Evolutionary conservation across 768 basidiomycete genomes (phyloP).

Genomic region (Calocera viscosa): DNA sequence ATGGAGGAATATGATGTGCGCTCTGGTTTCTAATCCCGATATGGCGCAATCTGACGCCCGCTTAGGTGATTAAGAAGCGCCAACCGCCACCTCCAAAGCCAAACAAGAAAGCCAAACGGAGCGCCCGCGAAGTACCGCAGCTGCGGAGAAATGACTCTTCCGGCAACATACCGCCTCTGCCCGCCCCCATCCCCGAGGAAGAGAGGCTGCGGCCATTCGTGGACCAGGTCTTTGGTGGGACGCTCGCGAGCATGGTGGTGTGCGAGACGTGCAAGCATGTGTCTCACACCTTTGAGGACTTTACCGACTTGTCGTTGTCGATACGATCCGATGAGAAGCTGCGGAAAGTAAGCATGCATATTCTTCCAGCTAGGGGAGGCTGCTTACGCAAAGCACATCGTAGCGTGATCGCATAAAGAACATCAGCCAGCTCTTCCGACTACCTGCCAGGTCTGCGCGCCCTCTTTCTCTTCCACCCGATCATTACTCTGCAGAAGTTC

Average conservation of each 20-base stretch:
- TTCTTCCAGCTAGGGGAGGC: background rate
- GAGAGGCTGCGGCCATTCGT: constrained; percentile 56
- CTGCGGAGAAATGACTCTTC: constrained; percentile 2
- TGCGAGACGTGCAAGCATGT: constrained; percentile 91
- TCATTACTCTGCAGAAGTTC: background rate
- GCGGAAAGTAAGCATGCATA: constrained; percentile 36
- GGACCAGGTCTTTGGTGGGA: constrained; percentile 84
- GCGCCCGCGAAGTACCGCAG: background rate
- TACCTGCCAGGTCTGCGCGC: background rate
- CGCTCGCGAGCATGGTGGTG: constrained; percentile 79
- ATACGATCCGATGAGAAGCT: constrained; percentile 70
- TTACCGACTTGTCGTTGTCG: constrained; percentile 83
- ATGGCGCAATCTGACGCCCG: background rate
- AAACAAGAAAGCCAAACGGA: constrained; percentile 25
- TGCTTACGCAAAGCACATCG: background rate
- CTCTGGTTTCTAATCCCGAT: constrained; percentile 10
- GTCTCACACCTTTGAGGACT: constrained; percentile 85
- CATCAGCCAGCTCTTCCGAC: constrained; percentile 5
- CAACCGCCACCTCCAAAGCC: constrained; percentile 39
- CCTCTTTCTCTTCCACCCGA: background rate
- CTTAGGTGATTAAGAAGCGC: constrained; percentile 71
- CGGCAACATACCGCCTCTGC: background rate
- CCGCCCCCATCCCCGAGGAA: constrained; percentile 28
- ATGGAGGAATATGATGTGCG: constrained; percentile 89
- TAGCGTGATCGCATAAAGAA: constrained; percentile 5